Base-by-base conservation (phyloP, 768 basidiomycete genomes). In the Neoboletus brunneissimus region DNA sequence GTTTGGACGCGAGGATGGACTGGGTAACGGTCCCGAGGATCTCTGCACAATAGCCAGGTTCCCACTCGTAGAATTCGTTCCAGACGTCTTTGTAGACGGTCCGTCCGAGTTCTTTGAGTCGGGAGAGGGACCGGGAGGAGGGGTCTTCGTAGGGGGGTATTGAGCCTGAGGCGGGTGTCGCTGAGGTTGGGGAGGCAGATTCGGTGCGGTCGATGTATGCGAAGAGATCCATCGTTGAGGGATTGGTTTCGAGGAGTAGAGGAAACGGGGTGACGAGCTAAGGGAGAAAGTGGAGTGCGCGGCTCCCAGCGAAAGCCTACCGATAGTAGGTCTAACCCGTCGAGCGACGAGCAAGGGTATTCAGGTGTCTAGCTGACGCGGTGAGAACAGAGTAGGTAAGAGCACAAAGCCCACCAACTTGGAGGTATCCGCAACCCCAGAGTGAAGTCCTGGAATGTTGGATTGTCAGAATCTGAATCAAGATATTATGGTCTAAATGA, bases 61-160 rank as follows among this genome's bases (percentile, higher is more conserved):
- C 79, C 77, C 78, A 79, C n/a, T 53, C 51, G 47, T 81, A 81
- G 60, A 81, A 82, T 9, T 76, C 73, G 4, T 62, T 42, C 81
- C 81, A 82, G 29, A 76, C 67, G 1, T 60, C 56, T 34, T 64
- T 61, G 60, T 78, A 80, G 31, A 75, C 63, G 5, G 51, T 43
- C 4, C 64, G 59, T 4, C 70, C 77, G 42, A 66, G 54, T 0
- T 64, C 51, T 18, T 62, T 62, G 34, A 67, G 64, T 20, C 64
- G 48, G 20, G 60, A 23, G 11, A 16, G 8, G 16, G 60, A 47
- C 4, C 23, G 52, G 6, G 32, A 9, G 32, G 20, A 5, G n/a
- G 45, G 44, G 5, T 47, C 52, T 31, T 55, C 43, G 23, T 10
- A 27, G 49, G 37, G 25, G 23, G 22, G 16, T 23, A 11, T 5